These are phyloP conservation scores for Luffa acutangula DNA, from an alignment of 306 rosid genomes.

Conservation along the genomic window DNA sequence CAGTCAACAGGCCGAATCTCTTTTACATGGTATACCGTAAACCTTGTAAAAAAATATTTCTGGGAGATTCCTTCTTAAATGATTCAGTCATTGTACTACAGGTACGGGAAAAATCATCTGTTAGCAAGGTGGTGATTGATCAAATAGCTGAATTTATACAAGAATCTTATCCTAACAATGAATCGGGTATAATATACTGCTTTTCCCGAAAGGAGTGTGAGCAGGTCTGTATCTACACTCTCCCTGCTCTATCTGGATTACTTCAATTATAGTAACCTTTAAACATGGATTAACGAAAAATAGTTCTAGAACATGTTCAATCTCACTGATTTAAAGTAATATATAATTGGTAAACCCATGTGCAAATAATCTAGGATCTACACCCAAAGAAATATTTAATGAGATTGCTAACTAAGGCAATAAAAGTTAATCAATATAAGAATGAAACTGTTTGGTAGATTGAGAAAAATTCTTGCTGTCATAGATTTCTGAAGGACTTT, in stretches of 20 bases:
- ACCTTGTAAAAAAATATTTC: not conserved
- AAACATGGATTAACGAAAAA: not conserved
- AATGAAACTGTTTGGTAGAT: not conserved
- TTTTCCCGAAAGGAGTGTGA: slow-evolving; percentile 94
- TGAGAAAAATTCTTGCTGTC: not conserved
- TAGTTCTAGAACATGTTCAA: not conserved
- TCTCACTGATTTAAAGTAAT: not conserved
- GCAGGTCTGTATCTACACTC: slow-evolving; percentile 38
- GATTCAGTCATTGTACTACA: slow-evolving; percentile 20
- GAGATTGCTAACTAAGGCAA: not conserved
- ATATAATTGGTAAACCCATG: not conserved
- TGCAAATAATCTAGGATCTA: not conserved
- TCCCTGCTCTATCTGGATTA: not conserved
- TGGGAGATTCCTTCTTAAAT: not conserved
- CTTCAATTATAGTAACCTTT: not conserved
- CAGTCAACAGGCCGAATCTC: slow-evolving; percentile 87
- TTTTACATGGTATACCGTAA: slow-evolving; percentile 74
- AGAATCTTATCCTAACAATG: slow-evolving; percentile 63
- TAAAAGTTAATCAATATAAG: not conserved
- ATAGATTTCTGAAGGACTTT: not conserved
- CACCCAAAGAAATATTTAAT: not conserved
- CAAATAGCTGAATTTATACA: slow-evolving; percentile 66
- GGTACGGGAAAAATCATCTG: slow-evolving; percentile 85
- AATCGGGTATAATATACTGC: slow-evolving; percentile 91
- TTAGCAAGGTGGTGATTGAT: slow-evolving; percentile 67